phyloP scores from a whole-genome alignment of 495 filamentous ascomycete species.

The Trichoderma orchidacearum region DNA sequence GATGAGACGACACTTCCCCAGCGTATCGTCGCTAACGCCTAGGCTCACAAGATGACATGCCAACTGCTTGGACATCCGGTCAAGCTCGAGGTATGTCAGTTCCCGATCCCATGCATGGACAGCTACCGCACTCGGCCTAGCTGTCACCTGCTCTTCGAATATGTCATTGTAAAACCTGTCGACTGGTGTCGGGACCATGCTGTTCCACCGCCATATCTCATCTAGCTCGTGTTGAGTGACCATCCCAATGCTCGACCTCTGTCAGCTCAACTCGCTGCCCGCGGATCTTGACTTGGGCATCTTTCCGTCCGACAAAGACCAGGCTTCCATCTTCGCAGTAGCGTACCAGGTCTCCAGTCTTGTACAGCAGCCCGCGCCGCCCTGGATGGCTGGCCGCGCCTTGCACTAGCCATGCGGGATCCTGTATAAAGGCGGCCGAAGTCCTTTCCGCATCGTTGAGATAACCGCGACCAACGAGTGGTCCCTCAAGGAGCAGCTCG shows the following conservation, averaged over 20 bases:
- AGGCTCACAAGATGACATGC: conserved; percentile 23
- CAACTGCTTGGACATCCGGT: conserved; percentile 23
- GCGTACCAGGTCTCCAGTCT: conserved; percentile 28
- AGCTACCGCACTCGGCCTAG: conserved; percentile 8
- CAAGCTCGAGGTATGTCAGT: conserved; percentile 36
- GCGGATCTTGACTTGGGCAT: conserved; percentile 7
- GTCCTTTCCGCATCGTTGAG: not conserved
- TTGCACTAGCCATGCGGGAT: not conserved
- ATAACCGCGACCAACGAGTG: conserved; percentile 19
- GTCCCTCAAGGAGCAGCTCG: conserved; percentile 31
- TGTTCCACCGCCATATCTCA: too few relatives aligned
- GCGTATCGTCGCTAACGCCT: conserved; percentile 25
- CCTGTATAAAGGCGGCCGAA: not conserved
- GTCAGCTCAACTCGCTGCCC: conserved; percentile 8
- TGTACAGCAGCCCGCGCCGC: conserved; percentile 14
- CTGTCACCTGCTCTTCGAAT: conserved; percentile 6
- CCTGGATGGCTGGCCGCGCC: not conserved
- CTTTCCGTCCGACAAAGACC: conserved; percentile 14
- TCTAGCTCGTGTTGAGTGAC: too few relatives aligned
- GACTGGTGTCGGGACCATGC: not conserved
- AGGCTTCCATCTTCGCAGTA: conserved; percentile 29
- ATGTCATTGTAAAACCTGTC: conserved; percentile 14
- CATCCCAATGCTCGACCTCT: conserved; percentile 9
- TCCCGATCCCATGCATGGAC: conserved; percentile 40
- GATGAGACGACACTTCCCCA: conserved; percentile 1